Conservation (phyloP, 768 basidiomycete species). For the Hirschioporus abietinus region DNA sequence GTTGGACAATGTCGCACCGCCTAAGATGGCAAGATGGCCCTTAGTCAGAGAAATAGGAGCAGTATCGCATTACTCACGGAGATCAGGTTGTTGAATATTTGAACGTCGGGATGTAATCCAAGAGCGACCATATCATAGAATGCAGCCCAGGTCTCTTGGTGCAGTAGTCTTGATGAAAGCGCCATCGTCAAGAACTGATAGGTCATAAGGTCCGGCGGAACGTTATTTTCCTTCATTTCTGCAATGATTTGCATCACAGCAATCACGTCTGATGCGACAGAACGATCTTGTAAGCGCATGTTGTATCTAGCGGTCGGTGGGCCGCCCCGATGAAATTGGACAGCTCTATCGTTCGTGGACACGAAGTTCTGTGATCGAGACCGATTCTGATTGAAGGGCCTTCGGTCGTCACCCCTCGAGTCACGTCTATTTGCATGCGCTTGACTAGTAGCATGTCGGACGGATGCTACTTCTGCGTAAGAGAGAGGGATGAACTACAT, state of each 20-base stretch:
- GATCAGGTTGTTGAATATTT: conserved; percentile 56
- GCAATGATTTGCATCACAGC: conserved; percentile 7
- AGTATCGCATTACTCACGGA: conserved; percentile 36
- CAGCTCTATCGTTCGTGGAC: background rate
- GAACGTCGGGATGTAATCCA: conserved; percentile 42
- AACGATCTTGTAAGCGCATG: conserved; percentile 23
- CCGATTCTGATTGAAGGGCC: background rate
- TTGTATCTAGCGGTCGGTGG: background rate
- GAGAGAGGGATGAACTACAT: background rate
- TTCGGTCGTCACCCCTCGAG: background rate
- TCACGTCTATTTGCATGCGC: background rate
- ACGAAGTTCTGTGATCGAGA: background rate
- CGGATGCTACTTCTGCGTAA: background rate
- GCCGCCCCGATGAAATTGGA: background rate
- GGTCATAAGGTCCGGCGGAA: conserved; percentile 47
- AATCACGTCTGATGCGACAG: conserved; percentile 39
- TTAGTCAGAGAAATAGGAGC: conserved; percentile 22
- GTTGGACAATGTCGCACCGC: conserved; percentile 23
- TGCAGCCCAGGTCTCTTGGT: conserved; percentile 56
- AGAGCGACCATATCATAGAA: conserved; percentile 61
- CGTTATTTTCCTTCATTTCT: conserved; percentile 52
- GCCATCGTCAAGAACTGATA: conserved; percentile 56
- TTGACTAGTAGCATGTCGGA: background rate
- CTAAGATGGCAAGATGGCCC: conserved; percentile 23
- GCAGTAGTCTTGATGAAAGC: conserved; percentile 36